Percentiles rank a stretch among this genome's conserved stretches.
Evolutionary conservation across 768 basidiomycete species (phyloP).

Genomic region (Exsudoporus frostii): DNA sequence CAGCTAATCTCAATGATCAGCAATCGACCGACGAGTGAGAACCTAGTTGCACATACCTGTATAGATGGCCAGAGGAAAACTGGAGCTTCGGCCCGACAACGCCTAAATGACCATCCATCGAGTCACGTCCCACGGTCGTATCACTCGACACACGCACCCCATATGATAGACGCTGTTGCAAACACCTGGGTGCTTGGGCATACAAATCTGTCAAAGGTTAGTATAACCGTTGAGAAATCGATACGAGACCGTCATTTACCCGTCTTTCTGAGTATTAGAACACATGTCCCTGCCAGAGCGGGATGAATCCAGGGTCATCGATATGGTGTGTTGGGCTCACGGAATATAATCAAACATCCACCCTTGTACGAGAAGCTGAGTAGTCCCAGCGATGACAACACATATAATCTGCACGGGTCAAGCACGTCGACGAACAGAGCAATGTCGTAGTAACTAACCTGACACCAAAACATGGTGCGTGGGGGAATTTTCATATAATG

Average conservation of each 20-base stretch:
- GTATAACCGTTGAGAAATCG: not conserved
- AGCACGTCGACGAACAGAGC: not conserved
- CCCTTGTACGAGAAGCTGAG: constrained; percentile 70
- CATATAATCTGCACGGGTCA: constrained; percentile 48
- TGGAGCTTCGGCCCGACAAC: constrained; percentile 61
- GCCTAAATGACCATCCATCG: constrained; percentile 40
- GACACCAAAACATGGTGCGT: constrained; percentile 66
- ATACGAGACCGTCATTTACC: constrained; percentile 3
- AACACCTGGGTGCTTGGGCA: constrained; percentile 54
- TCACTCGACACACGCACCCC: constrained; percentile 20
- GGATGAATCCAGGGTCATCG: not conserved
- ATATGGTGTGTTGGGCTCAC: constrained; percentile 33
- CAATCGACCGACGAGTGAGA: not conserved
- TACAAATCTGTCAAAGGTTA: constrained; percentile 35
- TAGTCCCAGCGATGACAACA: constrained; percentile 64
- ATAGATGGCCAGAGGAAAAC: constrained; percentile 55
- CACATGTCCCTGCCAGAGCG: constrained; percentile 44
- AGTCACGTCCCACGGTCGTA: constrained; percentile 1
- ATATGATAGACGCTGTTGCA: constrained; percentile 56
- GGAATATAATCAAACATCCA: constrained; percentile 66
- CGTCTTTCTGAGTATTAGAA: constrained; percentile 39
- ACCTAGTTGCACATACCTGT: constrained; percentile 44
- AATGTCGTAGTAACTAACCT: constrained; percentile 35
- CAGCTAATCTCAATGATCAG: constrained; percentile 18
- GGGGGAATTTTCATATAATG: constrained; percentile 67